phyloP scores from a whole-genome alignment of 164 flowering plant genomes.

The Kalanchoe fedtschenkoi region DNA sequence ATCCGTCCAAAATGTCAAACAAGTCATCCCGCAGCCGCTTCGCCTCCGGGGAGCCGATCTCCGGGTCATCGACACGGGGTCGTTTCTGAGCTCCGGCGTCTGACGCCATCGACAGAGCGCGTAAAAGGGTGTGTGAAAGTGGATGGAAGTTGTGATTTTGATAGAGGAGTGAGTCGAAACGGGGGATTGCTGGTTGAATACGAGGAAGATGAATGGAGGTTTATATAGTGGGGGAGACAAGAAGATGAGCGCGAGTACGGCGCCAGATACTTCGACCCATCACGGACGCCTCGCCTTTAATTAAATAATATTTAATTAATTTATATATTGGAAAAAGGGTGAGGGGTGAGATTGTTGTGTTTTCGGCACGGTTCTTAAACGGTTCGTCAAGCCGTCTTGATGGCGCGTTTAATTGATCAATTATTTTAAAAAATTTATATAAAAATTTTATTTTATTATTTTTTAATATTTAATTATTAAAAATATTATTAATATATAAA shows the following conservation, averaged over 20 bases:
- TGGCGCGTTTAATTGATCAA: too few species aligned
- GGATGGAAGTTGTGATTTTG: background rate
- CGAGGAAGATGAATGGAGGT: background rate
- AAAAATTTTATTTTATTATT: too few species aligned
- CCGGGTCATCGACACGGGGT: constrained; percentile 24
- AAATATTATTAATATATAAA: too few species aligned
- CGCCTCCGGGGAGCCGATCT: constrained; percentile 31
- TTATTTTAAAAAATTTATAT: too few species aligned
- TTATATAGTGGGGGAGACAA: constrained; percentile 13
- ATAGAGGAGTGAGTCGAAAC: too few species aligned
- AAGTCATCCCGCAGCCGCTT: constrained; percentile 44
- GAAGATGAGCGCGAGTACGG: constrained; percentile 29
- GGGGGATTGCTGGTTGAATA: background rate
- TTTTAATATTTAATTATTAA: too few species aligned
- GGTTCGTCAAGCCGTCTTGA: background rate
- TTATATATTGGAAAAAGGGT: background rate
- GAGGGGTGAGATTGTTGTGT: background rate
- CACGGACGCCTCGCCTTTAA: constrained; percentile 42
- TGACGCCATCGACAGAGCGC: constrained; percentile 5
- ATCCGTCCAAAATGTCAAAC: constrained; percentile 36
- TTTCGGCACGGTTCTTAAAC: background rate
- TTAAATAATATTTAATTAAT: background rate
- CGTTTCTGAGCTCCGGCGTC: constrained; percentile 22
- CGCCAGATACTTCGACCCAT: constrained; percentile 26
- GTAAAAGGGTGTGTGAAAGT: background rate